Evolutionary conservation across 1,139 yeast genomes (phyloP).

Genomic region (Fermentozyma sake): DNA sequence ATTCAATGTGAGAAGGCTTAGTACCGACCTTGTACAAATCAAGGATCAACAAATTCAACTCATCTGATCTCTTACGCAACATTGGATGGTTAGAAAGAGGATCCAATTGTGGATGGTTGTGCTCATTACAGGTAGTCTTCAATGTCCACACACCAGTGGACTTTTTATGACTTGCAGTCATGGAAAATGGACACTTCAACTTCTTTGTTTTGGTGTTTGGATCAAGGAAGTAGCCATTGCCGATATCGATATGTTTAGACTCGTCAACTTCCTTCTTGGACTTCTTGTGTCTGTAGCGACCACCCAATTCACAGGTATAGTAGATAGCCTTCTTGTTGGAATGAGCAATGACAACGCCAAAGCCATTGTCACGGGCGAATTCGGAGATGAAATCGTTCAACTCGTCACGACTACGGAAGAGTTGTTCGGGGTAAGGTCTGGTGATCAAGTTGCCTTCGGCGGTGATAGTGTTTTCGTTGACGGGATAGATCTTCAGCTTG

Average conservation of each 20-base stretch:
- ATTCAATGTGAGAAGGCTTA: conserved; percentile 54
- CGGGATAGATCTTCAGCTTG: conserved; percentile 45
- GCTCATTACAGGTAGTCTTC: conserved; percentile 52
- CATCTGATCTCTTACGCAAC: conserved; percentile 52
- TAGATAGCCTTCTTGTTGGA: conserved; percentile 56
- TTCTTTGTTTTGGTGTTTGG: conserved; percentile 48
- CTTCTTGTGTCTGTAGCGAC: conserved; percentile 52
- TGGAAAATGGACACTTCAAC: conserved; percentile 53
- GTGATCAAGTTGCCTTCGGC: conserved; percentile 51
- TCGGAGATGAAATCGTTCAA: conserved; percentile 53
- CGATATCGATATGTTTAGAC: conserved; percentile 24
- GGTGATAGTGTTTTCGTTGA: conserved; percentile 43
- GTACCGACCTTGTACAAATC: conserved; percentile 54
- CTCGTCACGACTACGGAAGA: conserved; percentile 46
- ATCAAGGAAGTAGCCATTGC: conserved; percentile 37
- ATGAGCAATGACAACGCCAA: conserved; percentile 58
- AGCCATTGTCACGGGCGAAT: conserved; percentile 55
- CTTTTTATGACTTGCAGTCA: conserved; percentile 54
- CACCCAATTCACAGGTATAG: conserved; percentile 60
- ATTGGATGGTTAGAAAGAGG: conserved; percentile 55
- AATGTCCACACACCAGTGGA: conserved; percentile 49
- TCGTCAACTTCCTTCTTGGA: conserved; percentile 27
- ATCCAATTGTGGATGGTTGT: conserved; percentile 56
- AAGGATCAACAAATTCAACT: conserved; percentile 48
- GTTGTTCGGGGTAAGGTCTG: conserved; percentile 52